Evolutionary conservation across 257 asterid species (phyloP).

Genomic region (Paulownia fortunei): DNA sequence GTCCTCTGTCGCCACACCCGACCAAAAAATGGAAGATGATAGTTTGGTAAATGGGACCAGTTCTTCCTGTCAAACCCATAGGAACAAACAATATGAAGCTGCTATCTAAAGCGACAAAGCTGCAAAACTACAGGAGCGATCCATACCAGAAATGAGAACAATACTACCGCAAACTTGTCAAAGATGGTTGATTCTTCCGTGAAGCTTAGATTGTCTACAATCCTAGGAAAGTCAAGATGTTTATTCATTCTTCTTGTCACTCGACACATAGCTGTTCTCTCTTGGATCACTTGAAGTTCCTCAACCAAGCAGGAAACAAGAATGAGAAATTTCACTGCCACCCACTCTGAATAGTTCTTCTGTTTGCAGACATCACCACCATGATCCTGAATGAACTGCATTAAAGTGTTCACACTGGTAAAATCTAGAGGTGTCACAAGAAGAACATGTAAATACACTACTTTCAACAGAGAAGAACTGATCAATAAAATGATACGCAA

Average conservation of each 20-base stretch:
- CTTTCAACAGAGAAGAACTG: constrained; percentile 4
- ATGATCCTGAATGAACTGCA: constrained; percentile 66
- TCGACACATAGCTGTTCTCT: constrained; percentile 44
- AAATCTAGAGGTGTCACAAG: constrained; percentile 25
- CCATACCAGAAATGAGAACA: constrained; percentile 67
- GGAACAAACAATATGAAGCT: constrained; percentile 15
- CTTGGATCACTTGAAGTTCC: constrained; percentile 73
- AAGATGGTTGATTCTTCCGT: constrained; percentile 44
- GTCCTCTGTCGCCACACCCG: constrained; percentile 48
- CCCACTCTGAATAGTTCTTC: constrained; percentile 51
- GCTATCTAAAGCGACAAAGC: background rate
- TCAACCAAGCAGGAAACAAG: constrained; percentile 73
- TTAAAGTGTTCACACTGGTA: constrained; percentile 19
- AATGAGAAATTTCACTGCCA: constrained; percentile 74
- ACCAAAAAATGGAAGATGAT: constrained; percentile 72
- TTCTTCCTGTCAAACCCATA: constrained; percentile 57
- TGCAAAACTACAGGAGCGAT: constrained; percentile 14
- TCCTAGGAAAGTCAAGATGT: constrained; percentile 39
- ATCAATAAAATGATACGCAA: constrained; percentile 1
- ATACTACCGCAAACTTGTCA: constrained; percentile 52
- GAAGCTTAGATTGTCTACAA: constrained; percentile 38
- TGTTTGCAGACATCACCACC: constrained; percentile 55
- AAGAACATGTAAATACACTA: constrained; percentile 18
- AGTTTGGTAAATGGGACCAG: constrained; percentile 62
- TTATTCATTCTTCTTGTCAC: constrained; percentile 43